A percentile compares a stretch with the other conserved stretches of the same genome.
These are phyloP conservation scores for Sordariomycetes sp. DNA, from an alignment of 2,329 filamentous ascomycete species.

Conservation along the genomic window DNA sequence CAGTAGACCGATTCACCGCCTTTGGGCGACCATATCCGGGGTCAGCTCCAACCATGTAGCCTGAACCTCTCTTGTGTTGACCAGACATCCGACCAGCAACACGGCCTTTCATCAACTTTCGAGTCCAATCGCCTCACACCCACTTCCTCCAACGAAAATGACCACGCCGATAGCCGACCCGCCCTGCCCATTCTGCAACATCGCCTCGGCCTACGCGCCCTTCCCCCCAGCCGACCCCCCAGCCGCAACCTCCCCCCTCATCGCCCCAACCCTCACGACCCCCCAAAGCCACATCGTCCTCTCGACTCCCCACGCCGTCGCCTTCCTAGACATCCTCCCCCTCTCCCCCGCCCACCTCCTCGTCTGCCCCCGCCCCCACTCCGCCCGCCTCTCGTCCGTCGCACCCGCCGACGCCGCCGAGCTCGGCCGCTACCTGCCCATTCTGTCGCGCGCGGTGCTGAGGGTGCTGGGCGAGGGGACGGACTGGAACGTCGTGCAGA, in stretches of 20 bases:
- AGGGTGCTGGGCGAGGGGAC: constrained; percentile 49
- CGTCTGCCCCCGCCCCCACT: constrained; percentile 65
- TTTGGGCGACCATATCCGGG: neutral
- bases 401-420: constrained; percentile 48
- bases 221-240: constrained; percentile 31
- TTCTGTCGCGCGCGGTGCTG: constrained; percentile 60
- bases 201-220: constrained; percentile 33
- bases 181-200: constrained; percentile 49
- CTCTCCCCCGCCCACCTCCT: constrained; percentile 74
- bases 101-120: neutral
- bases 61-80: neutral
- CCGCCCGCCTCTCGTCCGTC: constrained; percentile 64
- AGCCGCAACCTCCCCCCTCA: constrained; percentile 15
- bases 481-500: constrained; percentile 96
- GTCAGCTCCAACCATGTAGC: neutral
- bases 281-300: constrained; percentile 54
- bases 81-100: neutral
- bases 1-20: neutral
- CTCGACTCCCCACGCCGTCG: constrained; percentile 63
- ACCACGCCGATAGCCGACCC: constrained; percentile 13
- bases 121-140: neutral
- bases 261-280: constrained; percentile 18
- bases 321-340: constrained; percentile 89
- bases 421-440: constrained; percentile 53
- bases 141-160: constrained; percentile 18